These are phyloP conservation scores for Xylaria flabelliformis DNA, from an alignment of 495 filamentous ascomycete genomes.

Conservation along the genomic window DNA sequence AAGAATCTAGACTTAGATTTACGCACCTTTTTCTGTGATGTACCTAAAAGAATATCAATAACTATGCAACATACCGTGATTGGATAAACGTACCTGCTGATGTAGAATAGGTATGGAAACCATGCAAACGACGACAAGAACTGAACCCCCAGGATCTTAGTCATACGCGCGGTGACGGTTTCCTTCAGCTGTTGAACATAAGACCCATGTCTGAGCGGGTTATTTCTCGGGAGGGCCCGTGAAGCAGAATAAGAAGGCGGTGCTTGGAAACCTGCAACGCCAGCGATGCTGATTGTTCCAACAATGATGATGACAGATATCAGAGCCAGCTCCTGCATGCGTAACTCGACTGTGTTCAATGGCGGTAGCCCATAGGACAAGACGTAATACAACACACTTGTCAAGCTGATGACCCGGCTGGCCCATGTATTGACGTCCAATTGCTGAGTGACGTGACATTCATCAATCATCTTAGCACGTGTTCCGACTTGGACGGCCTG, in stretches of 20 bases:
- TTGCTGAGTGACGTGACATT: background rate
- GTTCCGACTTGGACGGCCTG: constrained; percentile 8
- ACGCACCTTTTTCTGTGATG: background rate
- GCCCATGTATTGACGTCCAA: constrained; percentile 2
- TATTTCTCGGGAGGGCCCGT: background rate
- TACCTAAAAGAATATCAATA: background rate
- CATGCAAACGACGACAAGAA: constrained; percentile 5
- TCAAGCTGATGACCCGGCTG: constrained; percentile 10
- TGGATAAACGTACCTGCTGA: constrained; percentile 1
- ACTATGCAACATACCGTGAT: background rate
- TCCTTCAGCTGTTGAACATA: background rate
- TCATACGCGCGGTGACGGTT: background rate
- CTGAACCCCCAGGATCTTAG: constrained; percentile 3
- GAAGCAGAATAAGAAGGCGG: background rate
- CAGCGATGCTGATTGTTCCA: background rate
- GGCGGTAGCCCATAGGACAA: constrained; percentile 1
- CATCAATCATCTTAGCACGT: constrained; percentile 7
- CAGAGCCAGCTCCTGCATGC: constrained; percentile 10
- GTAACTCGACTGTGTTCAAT: background rate
- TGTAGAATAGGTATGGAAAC: constrained; percentile 17
- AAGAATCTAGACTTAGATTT: background rate
- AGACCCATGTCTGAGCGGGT: background rate
- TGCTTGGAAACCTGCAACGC: background rate
- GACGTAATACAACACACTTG: constrained; percentile 12
- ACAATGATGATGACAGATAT: constrained; percentile 7